Evolutionary conservation across 176 grass and related monocot species (phyloP).

Genomic region (Musa troglodytarum): DNA sequence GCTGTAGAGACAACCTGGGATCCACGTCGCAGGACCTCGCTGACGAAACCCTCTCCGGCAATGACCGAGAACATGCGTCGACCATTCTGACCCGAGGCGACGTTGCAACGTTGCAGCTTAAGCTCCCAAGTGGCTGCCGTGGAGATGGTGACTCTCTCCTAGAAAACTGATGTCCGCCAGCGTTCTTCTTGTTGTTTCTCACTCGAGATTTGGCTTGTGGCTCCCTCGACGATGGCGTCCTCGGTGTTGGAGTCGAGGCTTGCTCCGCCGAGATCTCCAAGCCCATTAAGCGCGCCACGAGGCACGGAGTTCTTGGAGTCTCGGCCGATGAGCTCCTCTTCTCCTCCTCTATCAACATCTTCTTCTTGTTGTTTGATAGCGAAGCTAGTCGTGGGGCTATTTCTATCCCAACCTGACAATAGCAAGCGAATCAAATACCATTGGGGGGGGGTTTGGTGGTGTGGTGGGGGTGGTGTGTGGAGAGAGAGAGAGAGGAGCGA

Average conservation of each 20-base stretch:
- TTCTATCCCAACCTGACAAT: neutral
- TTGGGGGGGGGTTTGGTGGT: too few species aligned
- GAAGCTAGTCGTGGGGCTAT: neutral
- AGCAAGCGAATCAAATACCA: neutral
- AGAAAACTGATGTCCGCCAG: constrained; percentile 18
- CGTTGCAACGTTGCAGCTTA: constrained; percentile 48
- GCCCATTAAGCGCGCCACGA: constrained; percentile 9
- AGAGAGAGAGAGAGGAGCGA: too few species aligned
- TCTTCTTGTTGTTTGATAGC: constrained; percentile 6
- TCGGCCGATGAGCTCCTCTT: constrained; percentile 6
- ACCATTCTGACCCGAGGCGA: neutral
- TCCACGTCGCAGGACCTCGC: constrained; percentile 33
- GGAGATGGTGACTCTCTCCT: constrained; percentile 16
- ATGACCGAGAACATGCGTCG: constrained; percentile 20
- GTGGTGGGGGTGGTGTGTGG: too few species aligned
- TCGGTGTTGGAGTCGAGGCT: neutral
- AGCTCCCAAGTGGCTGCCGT: constrained; percentile 50
- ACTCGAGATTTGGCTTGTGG: neutral
- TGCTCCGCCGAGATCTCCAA: neutral
- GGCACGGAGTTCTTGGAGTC: neutral
- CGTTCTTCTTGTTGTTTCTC: neutral
- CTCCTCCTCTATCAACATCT: neutral
- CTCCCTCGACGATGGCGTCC: neutral
- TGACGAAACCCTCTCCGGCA: constrained; percentile 47
- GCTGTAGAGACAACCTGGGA: constrained; percentile 50